Percentiles rank a stretch among this genome's conserved stretches.
Evolutionary conservation across 176 grass and related monocot genomes (phyloP).

Genomic region (Aegilops bicornis): DNA sequence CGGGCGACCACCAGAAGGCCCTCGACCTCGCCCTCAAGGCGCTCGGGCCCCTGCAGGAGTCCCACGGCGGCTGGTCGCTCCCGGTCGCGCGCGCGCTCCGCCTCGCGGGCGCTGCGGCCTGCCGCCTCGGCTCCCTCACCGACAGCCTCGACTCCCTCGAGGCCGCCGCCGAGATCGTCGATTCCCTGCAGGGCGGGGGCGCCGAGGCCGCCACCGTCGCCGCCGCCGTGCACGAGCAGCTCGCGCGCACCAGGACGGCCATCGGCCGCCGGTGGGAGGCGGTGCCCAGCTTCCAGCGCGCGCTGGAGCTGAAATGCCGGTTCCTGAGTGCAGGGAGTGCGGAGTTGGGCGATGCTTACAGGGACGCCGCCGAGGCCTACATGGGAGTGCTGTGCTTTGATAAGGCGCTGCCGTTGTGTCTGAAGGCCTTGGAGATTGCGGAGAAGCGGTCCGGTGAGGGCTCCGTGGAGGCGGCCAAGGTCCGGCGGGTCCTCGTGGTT

Average conservation of each 20-base stretch:
- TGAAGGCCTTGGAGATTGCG: constrained; percentile 51
- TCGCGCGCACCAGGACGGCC: constrained; percentile 51
- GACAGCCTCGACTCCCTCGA: constrained; percentile 69
- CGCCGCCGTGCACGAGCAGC: constrained; percentile 54
- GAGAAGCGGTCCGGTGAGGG: constrained; percentile 28
- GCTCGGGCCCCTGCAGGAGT: constrained; percentile 50
- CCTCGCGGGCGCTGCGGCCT: constrained; percentile 53
- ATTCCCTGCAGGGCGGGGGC: background rate
- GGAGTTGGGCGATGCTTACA: constrained; percentile 52
- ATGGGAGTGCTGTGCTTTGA: constrained; percentile 44
- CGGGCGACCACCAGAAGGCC: constrained; percentile 41
- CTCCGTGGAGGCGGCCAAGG: constrained; percentile 47
- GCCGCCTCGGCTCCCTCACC: constrained; percentile 37
- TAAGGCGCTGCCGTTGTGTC: constrained; percentile 52
- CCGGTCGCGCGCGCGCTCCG: constrained; percentile 57
- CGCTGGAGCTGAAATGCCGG: constrained; percentile 44
- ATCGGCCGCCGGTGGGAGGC: constrained; percentile 63
- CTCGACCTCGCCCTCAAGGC: constrained; percentile 56
- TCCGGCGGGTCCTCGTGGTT: constrained; percentile 47
- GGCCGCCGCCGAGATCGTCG: constrained; percentile 55
- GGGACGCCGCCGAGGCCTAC: constrained; percentile 53
- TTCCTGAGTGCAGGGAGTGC: constrained; percentile 28
- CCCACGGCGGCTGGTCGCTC: constrained; percentile 72
- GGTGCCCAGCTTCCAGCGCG: constrained; percentile 37
- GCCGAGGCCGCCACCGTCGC: constrained; percentile 35